Evolutionary conservation across 257 asterid genomes (phyloP), one percentile per base, ranked within the genome.

Genomic region (Scutellaria minor): DNA sequence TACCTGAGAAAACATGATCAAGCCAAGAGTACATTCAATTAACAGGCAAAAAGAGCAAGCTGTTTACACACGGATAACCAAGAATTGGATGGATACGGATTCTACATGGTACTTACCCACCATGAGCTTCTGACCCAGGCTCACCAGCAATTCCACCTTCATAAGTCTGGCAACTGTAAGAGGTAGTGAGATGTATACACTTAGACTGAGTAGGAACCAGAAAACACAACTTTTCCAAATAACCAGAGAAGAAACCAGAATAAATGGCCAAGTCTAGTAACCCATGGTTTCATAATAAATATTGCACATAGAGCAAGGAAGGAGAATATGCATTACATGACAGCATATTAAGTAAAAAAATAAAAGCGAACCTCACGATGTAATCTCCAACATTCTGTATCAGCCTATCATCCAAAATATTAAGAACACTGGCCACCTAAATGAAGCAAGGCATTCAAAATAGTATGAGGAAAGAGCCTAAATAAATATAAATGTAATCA

Each of bases 111-210:
- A 83, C 98, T 88, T 80, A 95, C 98, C 99, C 99, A 62, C 99
- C 99, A 73, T 95, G 99, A 83, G 99, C 99, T 89, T 95, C 98
- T 39, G 99, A 80, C 71, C 95, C 89, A 35, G 99, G 97, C 80
- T 95, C 99, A 18, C 98, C 97, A 56, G 92, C 81, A 73, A 95
- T 95, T 80, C 99, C 99, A 75, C 99, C 99, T 88, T 95, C 99
- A 79, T 87, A 90, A 66, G 98, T 90, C 90, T 88, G 97, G 87
- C 98, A 92, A 77, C 99, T 95, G 82, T 78, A 79, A 24, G 39
- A 72, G 64, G 76, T 59, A 75, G 77, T 4, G 7, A 56, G 40
- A 53, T 53, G 35, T 44, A 69, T 70, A 57, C 14, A 61, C 58
- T 66, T 42, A 40, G 35, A 11, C 52, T 39, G n/a, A 55, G 44